phyloP scores from a whole-genome alignment of 1,284 basidiomycete species.

The Malassezia dermatis region DNA sequence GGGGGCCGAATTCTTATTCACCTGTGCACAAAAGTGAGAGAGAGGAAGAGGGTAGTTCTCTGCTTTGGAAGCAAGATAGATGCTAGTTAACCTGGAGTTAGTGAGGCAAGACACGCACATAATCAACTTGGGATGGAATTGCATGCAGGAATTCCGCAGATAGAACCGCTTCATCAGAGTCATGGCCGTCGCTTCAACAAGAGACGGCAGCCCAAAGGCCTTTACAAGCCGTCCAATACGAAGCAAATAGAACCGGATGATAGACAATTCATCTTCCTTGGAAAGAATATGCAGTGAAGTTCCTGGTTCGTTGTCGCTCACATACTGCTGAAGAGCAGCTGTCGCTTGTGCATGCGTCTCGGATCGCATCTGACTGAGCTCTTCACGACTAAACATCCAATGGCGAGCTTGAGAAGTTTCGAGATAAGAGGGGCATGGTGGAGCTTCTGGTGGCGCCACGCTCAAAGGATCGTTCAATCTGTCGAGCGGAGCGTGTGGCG shows the following conservation, averaged over 20 bases:
- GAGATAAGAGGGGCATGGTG: constrained; percentile 18
- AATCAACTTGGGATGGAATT: constrained; percentile 95
- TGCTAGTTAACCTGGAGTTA: constrained; percentile 68
- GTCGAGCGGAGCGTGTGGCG: neutral
- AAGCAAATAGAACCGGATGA: constrained; percentile 78
- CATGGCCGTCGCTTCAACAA: constrained; percentile 82
- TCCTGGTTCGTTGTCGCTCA: constrained; percentile 15
- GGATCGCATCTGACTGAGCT: constrained; percentile 15
- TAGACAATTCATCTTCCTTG: constrained; percentile 71
- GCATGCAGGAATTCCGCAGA: constrained; percentile 94
- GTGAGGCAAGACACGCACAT: constrained; percentile 58
- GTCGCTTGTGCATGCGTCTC: constrained; percentile 12
- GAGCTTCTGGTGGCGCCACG: neutral
- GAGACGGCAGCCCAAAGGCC: constrained; percentile 75
- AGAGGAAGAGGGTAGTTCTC: constrained; percentile 84
- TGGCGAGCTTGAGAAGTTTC: constrained; percentile 39
- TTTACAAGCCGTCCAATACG: constrained; percentile 76
- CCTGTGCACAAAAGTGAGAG: constrained; percentile 56
- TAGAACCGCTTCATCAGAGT: constrained; percentile 94
- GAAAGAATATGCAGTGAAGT: constrained; percentile 57
- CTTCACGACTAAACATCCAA: constrained; percentile 27
- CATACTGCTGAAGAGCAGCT: constrained; percentile 14
- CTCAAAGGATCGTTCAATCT: neutral
- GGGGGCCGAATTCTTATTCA: constrained; percentile 6
- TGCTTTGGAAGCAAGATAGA: constrained; percentile 93